A percentile compares a stretch with the other conserved stretches of the same genome.
Conservation (phyloP, 371 early-diverging fungal species). For the Blakeslea trispora region DNA sequence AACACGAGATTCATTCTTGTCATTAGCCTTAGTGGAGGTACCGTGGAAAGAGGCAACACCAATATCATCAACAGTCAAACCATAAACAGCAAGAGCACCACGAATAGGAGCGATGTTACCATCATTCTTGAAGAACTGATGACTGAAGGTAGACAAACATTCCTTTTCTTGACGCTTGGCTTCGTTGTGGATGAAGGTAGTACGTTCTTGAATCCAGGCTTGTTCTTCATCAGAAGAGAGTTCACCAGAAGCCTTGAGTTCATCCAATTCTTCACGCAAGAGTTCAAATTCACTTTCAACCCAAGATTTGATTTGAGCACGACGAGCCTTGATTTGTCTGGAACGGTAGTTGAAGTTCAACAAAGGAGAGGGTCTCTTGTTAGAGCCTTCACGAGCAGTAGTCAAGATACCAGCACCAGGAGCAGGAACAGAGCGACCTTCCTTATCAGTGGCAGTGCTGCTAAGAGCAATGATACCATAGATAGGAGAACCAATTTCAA, state of each 20-base stretch:
- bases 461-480: constrained; percentile 92
- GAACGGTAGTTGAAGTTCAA: constrained; percentile 90
- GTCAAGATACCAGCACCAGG: constrained; percentile 96
- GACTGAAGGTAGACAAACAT: constrained; percentile 81
- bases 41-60: constrained; percentile 98
- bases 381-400: constrained; percentile 82
- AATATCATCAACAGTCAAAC: constrained; percentile 92
- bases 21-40: constrained; percentile 95
- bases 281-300: constrained; percentile 79
- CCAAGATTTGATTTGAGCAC: constrained; percentile 87
- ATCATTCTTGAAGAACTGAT: constrained; percentile 87
- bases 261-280: constrained; percentile 74
- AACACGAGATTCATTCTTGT: constrained; percentile 94
- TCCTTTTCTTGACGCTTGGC: constrained; percentile 85
- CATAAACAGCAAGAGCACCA: constrained; percentile 89
- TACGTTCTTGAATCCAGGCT: constrained; percentile 73
- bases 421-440: constrained; percentile 94
- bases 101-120: constrained; percentile 88
- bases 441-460: constrained; percentile 96
- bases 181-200: constrained; percentile 84
- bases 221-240: constrained; percentile 64
- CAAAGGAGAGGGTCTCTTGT: constrained; percentile 73
- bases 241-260: constrained; percentile 65
- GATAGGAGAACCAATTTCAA: constrained; percentile 95
- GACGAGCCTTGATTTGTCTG: constrained; percentile 79